Evolutionary conservation across 2,329 filamentous ascomycete species (phyloP), one percentile per base, ranked within the genome.

Genomic region (Sclerotinia nivalis): DNA sequence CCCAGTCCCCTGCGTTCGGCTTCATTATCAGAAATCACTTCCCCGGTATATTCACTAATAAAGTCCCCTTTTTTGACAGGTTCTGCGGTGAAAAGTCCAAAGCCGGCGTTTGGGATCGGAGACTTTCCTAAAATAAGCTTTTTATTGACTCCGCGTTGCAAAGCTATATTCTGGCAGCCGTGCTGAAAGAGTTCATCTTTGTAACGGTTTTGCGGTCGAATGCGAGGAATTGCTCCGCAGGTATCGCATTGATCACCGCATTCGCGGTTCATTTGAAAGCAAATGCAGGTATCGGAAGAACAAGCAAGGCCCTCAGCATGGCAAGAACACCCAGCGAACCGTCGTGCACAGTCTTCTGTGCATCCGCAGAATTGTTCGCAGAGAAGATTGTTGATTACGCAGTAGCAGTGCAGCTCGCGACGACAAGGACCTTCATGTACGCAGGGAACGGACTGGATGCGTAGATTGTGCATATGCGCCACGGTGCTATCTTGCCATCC

Each of bases 21-120:
- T 70, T 79, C 77, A 9, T 68, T 60, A 13, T 56, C 52, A 6
- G 75, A 76, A 6, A 95, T 89, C 15, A 93, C 83, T 78, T 96
- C 93, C 60, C 93, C 93, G 2, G 88, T 88, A 78, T 96, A 96
- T 78, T 96, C 93, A 45, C 91, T 90, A 25, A 96, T 84, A 74
- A 91, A 95, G n/a, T 91, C 89, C 66, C 89, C 88, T 71, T 86
- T 77, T 34, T 70, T 69, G 10, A 76, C 74, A 2, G 74, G 58
- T 61, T 78, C 77, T 3, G 69, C 89, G 1, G 89, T 85, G 76
- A 91, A 95, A 0, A 96, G 83, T 0, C 92, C 93, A 72, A 93
- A 93, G 0, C 92, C 92, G 68, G 90, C 87, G 3, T 84, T 84
- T 66, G 86, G 84, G 18, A 94, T 85, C 71, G 88, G 87, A 60